Conservation (phyloP, 2,329 filamentous ascomycete genomes). For the Ophiostoma himal-ulmi region DNA sequence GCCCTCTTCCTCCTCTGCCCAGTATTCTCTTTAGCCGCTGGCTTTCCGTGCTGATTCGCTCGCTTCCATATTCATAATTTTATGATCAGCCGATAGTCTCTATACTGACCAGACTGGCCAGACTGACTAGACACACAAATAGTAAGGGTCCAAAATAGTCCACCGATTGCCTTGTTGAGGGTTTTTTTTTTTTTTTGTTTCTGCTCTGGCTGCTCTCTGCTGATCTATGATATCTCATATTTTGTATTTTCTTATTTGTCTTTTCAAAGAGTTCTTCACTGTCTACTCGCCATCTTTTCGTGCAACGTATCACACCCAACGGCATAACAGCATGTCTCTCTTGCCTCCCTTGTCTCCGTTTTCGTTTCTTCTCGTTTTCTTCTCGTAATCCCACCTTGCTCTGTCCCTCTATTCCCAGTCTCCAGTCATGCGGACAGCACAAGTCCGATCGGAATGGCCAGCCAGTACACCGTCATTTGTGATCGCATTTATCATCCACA, state of each 20-base stretch:
- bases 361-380: background rate
- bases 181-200: background rate
- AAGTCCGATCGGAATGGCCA: constrained; percentile 1
- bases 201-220: background rate
- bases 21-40: background rate
- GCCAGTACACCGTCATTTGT: constrained; percentile 9
- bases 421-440: background rate
- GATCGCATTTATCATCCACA: background rate
- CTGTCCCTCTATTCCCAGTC: background rate
- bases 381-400: background rate
- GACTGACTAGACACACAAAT: background rate
- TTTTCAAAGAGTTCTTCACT: background rate
- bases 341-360: background rate
- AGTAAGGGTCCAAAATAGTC: background rate
- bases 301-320: background rate
- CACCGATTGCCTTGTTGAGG: constrained; percentile 12
- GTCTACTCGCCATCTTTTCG: background rate
- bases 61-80: background rate
- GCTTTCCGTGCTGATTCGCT: background rate
- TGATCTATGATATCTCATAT: constrained; percentile 5
- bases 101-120: background rate
- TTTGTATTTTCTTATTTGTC: background rate
- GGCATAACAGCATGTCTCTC: background rate
- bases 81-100: background rate
- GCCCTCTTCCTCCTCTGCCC: background rate